These are phyloP conservation scores for Pseudogymnoascus sp. DNA, from an alignment of 2,329 filamentous ascomycete genomes.

Conservation along the genomic window DNA sequence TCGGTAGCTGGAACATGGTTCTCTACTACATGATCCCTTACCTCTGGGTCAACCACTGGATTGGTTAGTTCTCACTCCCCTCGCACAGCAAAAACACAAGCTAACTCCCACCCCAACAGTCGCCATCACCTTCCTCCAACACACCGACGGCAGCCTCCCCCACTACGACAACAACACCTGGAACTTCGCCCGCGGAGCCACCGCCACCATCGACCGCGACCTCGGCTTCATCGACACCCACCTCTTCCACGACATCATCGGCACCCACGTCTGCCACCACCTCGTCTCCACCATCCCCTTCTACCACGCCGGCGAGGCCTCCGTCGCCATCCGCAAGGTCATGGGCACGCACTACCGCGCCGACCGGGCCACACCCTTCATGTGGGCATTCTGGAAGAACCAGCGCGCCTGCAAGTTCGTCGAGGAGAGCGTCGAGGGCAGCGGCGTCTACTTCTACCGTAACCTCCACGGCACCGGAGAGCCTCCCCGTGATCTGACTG, in stretches of 20 bases:
- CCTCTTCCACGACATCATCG: slow-evolving; percentile 57
- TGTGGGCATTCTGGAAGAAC: slow-evolving; percentile 27
- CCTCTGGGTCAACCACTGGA: slow-evolving; percentile 63
- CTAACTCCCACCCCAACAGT: slow-evolving; percentile 36
- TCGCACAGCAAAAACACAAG: slow-evolving; percentile 15
- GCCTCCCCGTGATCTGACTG: neutral
- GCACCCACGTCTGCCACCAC: slow-evolving; percentile 56
- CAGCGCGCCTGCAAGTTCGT: slow-evolving; percentile 23
- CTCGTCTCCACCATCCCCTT: slow-evolving; percentile 52
- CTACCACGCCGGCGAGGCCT: slow-evolving; percentile 50
- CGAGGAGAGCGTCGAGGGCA: slow-evolving; percentile 27
- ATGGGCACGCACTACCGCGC: slow-evolving; percentile 45
- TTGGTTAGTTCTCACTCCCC: slow-evolving; percentile 38
- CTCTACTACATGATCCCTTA: slow-evolving; percentile 60
- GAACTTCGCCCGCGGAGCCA: slow-evolving; percentile 53
- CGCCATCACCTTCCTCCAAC: slow-evolving; percentile 69
- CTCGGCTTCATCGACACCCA: slow-evolving; percentile 55
- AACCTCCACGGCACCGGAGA: slow-evolving; percentile 17
- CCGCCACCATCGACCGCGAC: slow-evolving; percentile 54
- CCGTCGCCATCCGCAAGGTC: slow-evolving; percentile 45
- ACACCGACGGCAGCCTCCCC: slow-evolving; percentile 52
- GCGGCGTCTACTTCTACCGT: slow-evolving; percentile 28
- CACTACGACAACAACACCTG: slow-evolving; percentile 51
- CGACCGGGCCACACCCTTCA: slow-evolving; percentile 28
- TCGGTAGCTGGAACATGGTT: slow-evolving; percentile 48